Evolutionary conservation across 371 early-diverging fungal genomes (phyloP), one percentile per base, ranked within the genome.

Genomic region (Mortierella sp.): DNA sequence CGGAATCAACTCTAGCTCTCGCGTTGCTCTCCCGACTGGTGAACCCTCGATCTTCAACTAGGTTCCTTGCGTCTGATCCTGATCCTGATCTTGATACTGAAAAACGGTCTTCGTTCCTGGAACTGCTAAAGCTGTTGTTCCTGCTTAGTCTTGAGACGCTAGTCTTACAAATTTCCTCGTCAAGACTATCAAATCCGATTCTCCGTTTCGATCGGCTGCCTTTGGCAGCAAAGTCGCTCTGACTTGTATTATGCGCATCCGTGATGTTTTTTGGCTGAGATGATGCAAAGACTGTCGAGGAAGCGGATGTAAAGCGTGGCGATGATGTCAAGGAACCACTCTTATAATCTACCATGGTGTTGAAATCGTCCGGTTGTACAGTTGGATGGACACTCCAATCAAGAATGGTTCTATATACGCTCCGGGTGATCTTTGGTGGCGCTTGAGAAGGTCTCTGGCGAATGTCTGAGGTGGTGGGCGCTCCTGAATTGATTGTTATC

Each of bases 301-400:
- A 19, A 6, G 37, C 8, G 50, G 26, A 28, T 2, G 14, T 26
- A n/a, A 27, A 26, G 41, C 12, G 41, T 15, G 7, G 19, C 15
- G 37, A 14, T 0, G 37, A 11, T 7, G 37, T 11, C 14, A 34
- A 14, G 14, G 37, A 14, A 11, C 11, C 14, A 14, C 37, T 34
- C 11, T 14, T 14, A 4, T 34, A 34, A 34, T 34, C 37, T 14
- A 34, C 37, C 37, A 14, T 34, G 11, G 37, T 14, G 43, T 6
- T 54, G 19, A 70, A 70, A 19, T 70, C 71, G 5, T 41, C 32
- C 2, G 64, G 59, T 17, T 59, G 59, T 14, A 70, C 60, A 0
- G 71, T 70, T 15, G 71, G 56, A 50, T 70, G 71, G 27, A 64
- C 57, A 28, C 64, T 70, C 71, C 71, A 70, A 39, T 70, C 71